A percentile compares a stretch with the other conserved stretches of the same genome.
phyloP scores from a whole-genome alignment of 169 alveolate genomes.

The Blepharisma undulans region DNA sequence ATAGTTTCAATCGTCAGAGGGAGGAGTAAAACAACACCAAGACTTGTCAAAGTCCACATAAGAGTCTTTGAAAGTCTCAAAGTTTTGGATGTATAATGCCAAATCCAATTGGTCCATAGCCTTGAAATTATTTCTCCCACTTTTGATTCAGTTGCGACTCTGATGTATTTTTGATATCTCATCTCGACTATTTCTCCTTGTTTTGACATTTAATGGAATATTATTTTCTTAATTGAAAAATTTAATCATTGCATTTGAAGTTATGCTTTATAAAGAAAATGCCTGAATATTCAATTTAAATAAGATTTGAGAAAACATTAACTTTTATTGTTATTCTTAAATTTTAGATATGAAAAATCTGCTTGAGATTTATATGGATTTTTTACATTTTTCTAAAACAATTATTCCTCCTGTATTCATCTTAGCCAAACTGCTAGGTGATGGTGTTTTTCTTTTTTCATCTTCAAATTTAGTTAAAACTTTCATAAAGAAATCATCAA shows the following conservation, averaged over 20 bases:
- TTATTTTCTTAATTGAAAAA: no score
- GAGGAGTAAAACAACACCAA: background rate
- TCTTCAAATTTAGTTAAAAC: background rate
- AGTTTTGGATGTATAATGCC: background rate
- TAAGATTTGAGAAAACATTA: background rate
- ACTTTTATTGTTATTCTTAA: no score
- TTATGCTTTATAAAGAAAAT: no score
- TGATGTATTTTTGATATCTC: background rate
- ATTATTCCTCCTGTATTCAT: background rate
- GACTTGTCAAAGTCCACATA: background rate
- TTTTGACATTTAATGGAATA: background rate
- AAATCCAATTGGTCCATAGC: background rate
- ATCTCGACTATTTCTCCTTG: background rate
- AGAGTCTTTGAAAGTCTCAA: background rate
- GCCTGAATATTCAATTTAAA: background rate
- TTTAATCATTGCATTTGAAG: background rate
- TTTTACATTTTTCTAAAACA: background rate
- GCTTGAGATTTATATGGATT: background rate
- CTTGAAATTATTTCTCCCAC: background rate
- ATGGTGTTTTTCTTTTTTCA: background rate
- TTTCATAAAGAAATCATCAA: background rate
- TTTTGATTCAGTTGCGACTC: background rate
- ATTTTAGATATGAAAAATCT: background rate
- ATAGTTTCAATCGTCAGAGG: background rate
- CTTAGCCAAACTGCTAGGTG: background rate